Evolutionary conservation across 352 stramenopile genomes (phyloP), one percentile per base, ranked within the genome.

Genomic region (Phytophthora citricola): DNA sequence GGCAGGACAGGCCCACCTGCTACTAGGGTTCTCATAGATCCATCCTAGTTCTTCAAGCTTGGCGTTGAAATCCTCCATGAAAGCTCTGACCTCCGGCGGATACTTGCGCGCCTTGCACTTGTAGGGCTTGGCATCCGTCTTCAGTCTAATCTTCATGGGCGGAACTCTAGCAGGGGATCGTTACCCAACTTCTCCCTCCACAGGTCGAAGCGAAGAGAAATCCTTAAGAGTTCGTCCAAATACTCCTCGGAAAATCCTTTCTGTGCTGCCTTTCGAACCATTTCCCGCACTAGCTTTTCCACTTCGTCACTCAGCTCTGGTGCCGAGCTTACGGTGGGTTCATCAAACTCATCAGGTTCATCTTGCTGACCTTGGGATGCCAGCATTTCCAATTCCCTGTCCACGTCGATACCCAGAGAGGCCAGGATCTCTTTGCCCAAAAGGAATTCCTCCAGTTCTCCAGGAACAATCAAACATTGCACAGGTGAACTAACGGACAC

Each of bases 31-130:
- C 29, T 69, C 45, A 5, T 58, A 63, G 6, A 63, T 52, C 61
- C 36, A 63, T 5, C 51, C 51, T 1, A 68, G 17, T 5, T 32
- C 8, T 4, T 36, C 44, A 2, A 50, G 8, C 36, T 63, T 46
- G 11, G 6, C 31, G 39, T 58, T 63, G 9, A 70, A 65, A 3
- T 57, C 48, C 5, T 64, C 39, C 46, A 61, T 51, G 29, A 63
- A 59, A 10, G 4, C 14, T 10, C 27, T 32, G 22, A 48, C 41
- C 12, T 38, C 36, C 22, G 61, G 53, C 3, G 38, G 17, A 54
- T 69, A 59, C 29, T 52, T 53, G 10, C 52, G n/a, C 12, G 46
- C 34, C 40, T 70, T 44, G 32, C 48, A 70, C 12, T 48, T 59
- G 39, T 65, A 65, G 14, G 54, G 22, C 15, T 53, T 59, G 10